Conservation (phyloP, 2,329 filamentous ascomycete genomes). For the Graphilbum fragrans region DNA sequence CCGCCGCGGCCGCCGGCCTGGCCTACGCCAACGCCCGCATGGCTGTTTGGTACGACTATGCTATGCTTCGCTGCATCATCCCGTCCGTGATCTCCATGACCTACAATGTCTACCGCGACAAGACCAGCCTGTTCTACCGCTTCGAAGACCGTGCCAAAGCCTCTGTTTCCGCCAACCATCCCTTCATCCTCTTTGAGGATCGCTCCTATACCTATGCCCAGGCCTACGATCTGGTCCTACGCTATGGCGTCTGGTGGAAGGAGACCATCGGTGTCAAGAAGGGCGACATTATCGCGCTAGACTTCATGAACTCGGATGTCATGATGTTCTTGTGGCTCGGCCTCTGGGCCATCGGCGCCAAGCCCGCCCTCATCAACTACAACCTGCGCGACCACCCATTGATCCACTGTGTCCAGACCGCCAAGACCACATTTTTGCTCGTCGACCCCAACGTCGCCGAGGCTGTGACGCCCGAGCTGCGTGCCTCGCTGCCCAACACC, state of each 20-base stretch:
- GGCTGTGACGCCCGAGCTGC: slow-evolving; percentile 46
- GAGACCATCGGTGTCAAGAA: slow-evolving; percentile 49
- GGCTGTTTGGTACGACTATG: slow-evolving; percentile 52
- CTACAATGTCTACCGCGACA: slow-evolving; percentile 42
- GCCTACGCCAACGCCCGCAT: slow-evolving; percentile 69
- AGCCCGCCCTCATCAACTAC: slow-evolving; percentile 81
- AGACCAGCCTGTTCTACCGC: slow-evolving; percentile 60
- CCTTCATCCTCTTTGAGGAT: slow-evolving; percentile 58
- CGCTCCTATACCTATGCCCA: slow-evolving; percentile 62
- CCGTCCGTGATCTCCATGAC: slow-evolving; percentile 29
- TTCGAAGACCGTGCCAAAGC: slow-evolving; percentile 55
- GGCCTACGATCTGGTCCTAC: slow-evolving; percentile 56
- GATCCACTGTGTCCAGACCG: slow-evolving; percentile 59
- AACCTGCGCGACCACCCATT: slow-evolving; percentile 63
- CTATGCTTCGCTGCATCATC: slow-evolving; percentile 42
- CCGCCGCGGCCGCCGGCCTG: slow-evolving; percentile 52
- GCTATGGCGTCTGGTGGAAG: slow-evolving; percentile 66
- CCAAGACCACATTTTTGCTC: slow-evolving; percentile 54
- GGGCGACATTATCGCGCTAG: slow-evolving; percentile 66
- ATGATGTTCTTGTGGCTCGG: slow-evolving; percentile 68
- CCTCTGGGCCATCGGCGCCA: slow-evolving; percentile 72
- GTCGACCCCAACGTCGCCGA: slow-evolving; percentile 50
- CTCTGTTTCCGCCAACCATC: slow-evolving; percentile 34
- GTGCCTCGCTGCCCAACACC: slow-evolving; percentile 33
- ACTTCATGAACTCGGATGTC: slow-evolving; percentile 70